A percentile compares a stretch with the other conserved stretches of the same genome.
These are phyloP conservation scores for Paspalum vaginatum DNA, from an alignment of 176 grass and related monocot species.

Conservation along the genomic window DNA sequence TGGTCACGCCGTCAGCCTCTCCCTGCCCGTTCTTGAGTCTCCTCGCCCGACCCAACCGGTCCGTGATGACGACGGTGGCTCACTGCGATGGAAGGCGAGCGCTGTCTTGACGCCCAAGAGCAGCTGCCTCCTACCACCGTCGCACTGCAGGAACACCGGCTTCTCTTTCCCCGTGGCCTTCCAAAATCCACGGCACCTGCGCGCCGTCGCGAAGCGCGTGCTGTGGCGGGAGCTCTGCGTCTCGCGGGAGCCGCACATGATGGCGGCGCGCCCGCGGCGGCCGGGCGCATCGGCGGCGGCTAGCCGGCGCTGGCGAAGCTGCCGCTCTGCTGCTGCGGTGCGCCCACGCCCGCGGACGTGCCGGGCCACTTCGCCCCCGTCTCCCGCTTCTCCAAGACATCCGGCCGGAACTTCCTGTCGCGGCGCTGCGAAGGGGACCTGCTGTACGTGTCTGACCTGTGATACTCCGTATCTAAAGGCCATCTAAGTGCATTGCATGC, in stretches of 20 bases:
- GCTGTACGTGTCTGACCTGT: slow-evolving; percentile 78
- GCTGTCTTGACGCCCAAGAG: slow-evolving; percentile 72
- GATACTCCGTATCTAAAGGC: no score
- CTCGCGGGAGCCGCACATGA: slow-evolving; percentile 65
- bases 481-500: no score
- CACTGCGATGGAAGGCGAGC: slow-evolving; percentile 56
- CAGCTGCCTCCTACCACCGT: slow-evolving; percentile 7
- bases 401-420: slow-evolving; percentile 63
- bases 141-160: slow-evolving; percentile 47
- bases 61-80: slow-evolving; percentile 38
- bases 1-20: no score
- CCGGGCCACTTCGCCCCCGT: slow-evolving; percentile 57
- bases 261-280: slow-evolving; percentile 33
- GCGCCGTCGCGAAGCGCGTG: slow-evolving; percentile 64
- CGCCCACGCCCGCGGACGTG: neutral
- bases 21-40: no score
- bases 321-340: slow-evolving; percentile 72
- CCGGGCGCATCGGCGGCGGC: slow-evolving; percentile 54
- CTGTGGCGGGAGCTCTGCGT: slow-evolving; percentile 73
- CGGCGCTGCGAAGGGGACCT: slow-evolving; percentile 66
- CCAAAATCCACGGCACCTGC: slow-evolving; percentile 72
- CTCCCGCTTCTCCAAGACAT: slow-evolving; percentile 84
- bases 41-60: slow-evolving; percentile 76
- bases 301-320: slow-evolving; percentile 78
- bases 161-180: slow-evolving; percentile 64